These are phyloP conservation scores for Sphaerostilbella broomeana DNA, from an alignment of 2,329 filamentous ascomycete species.

Conservation along the genomic window DNA sequence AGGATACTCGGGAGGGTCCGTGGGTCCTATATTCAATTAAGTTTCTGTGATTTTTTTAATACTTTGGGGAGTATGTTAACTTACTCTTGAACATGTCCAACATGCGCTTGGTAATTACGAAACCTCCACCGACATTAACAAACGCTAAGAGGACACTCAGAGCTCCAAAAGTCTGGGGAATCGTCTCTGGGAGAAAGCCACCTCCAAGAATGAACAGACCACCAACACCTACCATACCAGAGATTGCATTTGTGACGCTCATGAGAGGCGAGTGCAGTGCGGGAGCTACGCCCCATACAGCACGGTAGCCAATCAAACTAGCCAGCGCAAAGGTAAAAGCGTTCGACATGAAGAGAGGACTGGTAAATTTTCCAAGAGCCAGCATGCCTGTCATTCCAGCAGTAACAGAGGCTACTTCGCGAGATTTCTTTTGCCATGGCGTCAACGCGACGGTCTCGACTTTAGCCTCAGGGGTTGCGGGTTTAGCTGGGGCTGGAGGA, in stretches of 20 bases:
- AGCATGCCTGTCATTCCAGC: slow-evolving; percentile 71
- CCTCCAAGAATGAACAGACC: slow-evolving; percentile 86
- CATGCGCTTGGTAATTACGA: slow-evolving; percentile 90
- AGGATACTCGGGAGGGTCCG: slow-evolving; percentile 80
- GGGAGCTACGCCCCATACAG: slow-evolving; percentile 79
- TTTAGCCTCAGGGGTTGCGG: slow-evolving; percentile 38
- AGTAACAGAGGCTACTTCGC: slow-evolving; percentile 68
- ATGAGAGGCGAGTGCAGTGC: slow-evolving; percentile 84
- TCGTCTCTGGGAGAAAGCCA: slow-evolving; percentile 67
- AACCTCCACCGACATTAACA: slow-evolving; percentile 82
- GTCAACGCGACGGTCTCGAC: slow-evolving; percentile 59
- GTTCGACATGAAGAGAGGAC: slow-evolving; percentile 82
- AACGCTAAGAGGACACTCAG: slow-evolving; percentile 77
- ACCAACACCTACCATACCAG: slow-evolving; percentile 83
- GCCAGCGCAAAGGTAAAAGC: slow-evolving; percentile 79
- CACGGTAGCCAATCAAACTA: slow-evolving; percentile 78
- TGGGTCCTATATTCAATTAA: slow-evolving; percentile 48
- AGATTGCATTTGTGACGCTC: slow-evolving; percentile 91
- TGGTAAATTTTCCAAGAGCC: slow-evolving; percentile 72
- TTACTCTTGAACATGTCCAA: slow-evolving; percentile 79
- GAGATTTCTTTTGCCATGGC: slow-evolving; percentile 72
- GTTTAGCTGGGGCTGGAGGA: slow-evolving; percentile 43
- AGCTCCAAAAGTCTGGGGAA: slow-evolving; percentile 73
- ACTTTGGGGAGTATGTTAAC: slow-evolving; percentile 17
- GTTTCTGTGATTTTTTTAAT: not conserved